Percentiles rank a stretch among this genome's conserved stretches.
Evolutionary conservation across 371 early-diverging fungal species (phyloP).

Genomic region (Saksenaea vasiformis): DNA sequence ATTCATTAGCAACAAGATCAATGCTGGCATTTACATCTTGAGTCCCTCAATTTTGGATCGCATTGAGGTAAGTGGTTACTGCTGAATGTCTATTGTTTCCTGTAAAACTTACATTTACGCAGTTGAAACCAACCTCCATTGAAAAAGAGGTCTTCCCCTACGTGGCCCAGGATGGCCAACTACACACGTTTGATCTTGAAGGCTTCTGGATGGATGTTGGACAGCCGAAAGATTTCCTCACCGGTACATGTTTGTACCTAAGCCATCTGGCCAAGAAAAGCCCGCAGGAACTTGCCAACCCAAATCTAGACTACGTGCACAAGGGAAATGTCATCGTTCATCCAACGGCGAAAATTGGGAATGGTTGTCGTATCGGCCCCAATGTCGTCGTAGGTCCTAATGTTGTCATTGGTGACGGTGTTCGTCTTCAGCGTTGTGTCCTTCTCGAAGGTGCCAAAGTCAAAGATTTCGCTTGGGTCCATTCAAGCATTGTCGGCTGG

Average conservation of each 20-base stretch:
- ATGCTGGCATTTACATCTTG: conserved; percentile 99
- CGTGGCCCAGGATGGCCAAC: conserved; percentile 84
- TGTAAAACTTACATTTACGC: conserved; percentile 9
- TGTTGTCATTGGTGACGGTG: conserved; percentile 94
- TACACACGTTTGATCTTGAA: conserved; percentile 92
- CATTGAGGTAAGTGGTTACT: conserved; percentile 65
- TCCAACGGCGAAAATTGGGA: conserved; percentile 90
- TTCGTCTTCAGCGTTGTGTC: conserved; percentile 87
- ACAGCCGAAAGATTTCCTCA: conserved; percentile 98
- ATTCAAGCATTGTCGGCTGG: conserved; percentile 96
- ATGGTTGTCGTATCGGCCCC: conserved; percentile 94
- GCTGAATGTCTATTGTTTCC: background rate
- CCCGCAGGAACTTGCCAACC: conserved; percentile 69
- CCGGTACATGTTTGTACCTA: conserved; percentile 94
- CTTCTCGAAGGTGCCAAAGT: conserved; percentile 87
- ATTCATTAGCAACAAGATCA: conserved; percentile 96
- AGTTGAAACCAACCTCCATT: conserved; percentile 92
- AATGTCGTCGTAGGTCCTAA: conserved; percentile 94
- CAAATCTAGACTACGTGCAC: conserved; percentile 60
- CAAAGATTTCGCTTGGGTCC: conserved; percentile 90
- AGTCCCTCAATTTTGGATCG: conserved; percentile 89
- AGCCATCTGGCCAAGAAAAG: conserved; percentile 73
- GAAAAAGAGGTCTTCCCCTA: conserved; percentile 98
- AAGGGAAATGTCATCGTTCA: conserved; percentile 90
- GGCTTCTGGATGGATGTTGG: conserved; percentile 99